A percentile compares a stretch with the other conserved stretches of the same genome.
Evolutionary conservation across 2,329 filamentous ascomycete genomes (phyloP).

Genomic region (Dothidotthia symphoricarpi): DNA sequence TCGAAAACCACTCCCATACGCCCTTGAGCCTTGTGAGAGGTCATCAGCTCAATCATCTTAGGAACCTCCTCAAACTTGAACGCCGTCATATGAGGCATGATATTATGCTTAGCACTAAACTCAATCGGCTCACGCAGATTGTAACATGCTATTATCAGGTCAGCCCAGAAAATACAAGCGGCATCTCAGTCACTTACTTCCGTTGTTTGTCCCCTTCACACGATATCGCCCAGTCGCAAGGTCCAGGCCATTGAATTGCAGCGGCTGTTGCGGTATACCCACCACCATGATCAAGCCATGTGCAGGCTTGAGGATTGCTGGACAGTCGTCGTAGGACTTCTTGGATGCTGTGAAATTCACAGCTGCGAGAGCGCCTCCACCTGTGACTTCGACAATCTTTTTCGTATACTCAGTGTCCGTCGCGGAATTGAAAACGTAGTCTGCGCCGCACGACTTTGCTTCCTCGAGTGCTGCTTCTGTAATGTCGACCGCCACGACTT

Average conservation of each 20-base stretch:
- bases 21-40: constrained; percentile 29
- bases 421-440: constrained; percentile 33
- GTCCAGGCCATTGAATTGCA: constrained; percentile 35
- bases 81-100: constrained; percentile 29
- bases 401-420: constrained; percentile 29
- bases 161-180: constrained; percentile 48
- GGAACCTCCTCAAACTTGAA: constrained; percentile 35
- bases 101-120: constrained; percentile 36
- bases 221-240: constrained; percentile 30
- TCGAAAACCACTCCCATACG: constrained; percentile 36
- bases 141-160: constrained; percentile 41
- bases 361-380: constrained; percentile 30
- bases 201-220: constrained; percentile 35
- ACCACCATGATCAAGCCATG: constrained; percentile 37
- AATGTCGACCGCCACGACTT: constrained; percentile 34
- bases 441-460: constrained; percentile 32
- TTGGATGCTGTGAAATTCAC: constrained; percentile 36
- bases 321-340: constrained; percentile 35
- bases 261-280: constrained; percentile 32
- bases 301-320: constrained; percentile 31
- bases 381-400: constrained; percentile 30
- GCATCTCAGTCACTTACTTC: constrained; percentile 24
- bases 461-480: constrained; percentile 31
- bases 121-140: constrained; percentile 37
- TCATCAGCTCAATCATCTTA: constrained; percentile 39